Conservation (phyloP, 2,329 filamentous ascomycete species). For the Taxawa tesnikishii region DNA sequence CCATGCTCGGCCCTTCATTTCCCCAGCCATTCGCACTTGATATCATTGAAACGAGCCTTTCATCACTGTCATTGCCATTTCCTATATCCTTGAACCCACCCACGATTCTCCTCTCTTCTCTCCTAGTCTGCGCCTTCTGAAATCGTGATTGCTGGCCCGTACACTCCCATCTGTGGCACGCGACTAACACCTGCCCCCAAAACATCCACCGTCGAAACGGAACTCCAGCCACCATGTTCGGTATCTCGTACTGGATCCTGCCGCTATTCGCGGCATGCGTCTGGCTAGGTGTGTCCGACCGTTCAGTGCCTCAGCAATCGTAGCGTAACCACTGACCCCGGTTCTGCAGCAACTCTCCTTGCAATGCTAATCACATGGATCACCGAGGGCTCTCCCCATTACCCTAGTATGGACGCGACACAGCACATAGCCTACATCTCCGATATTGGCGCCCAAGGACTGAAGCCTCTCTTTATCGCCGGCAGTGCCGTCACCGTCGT, state of each 20-base stretch:
- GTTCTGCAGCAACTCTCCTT: conserved; percentile 45
- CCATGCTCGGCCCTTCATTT: too few species aligned
- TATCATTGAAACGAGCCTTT: too few species aligned
- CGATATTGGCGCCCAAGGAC: conserved; percentile 45
- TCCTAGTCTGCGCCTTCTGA: too few species aligned
- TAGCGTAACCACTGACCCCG: not conserved
- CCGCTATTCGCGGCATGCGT: conserved; percentile 53
- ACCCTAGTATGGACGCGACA: conserved; percentile 44
- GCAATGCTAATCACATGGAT: conserved; percentile 61
- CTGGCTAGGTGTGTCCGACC: conserved; percentile 42
- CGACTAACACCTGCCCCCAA: too few species aligned
- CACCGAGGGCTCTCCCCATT: conserved; percentile 42
- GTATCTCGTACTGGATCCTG: conserved; percentile 46
- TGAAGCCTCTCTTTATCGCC: conserved; percentile 70
- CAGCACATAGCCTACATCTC: conserved; percentile 47
- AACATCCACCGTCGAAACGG: too few species aligned
- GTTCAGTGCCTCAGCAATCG: not conserved
- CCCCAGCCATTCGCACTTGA: too few species aligned
- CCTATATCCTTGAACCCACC: too few species aligned
- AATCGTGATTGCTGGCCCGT: too few species aligned
- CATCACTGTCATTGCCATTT: too few species aligned
- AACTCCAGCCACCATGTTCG: conserved; percentile 19
- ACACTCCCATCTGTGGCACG: too few species aligned
- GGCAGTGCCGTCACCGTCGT: conserved; percentile 61
- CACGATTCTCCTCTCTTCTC: too few species aligned